Conservation (phyloP, 2,329 filamentous ascomycete species). For the Arthrinium puccinioides region DNA sequence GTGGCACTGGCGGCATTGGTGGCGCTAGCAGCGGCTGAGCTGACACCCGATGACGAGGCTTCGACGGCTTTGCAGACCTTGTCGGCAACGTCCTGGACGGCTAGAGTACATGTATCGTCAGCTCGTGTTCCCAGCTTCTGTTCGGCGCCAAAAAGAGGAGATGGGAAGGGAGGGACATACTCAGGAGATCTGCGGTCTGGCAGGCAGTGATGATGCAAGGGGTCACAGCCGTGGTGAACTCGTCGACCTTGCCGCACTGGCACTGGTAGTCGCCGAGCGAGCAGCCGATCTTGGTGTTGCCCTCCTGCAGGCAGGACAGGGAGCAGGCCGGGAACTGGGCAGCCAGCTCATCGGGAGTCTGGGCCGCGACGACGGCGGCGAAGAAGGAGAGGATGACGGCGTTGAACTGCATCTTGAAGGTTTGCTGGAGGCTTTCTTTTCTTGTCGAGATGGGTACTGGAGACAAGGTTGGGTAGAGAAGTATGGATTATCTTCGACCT, state of each 20-base stretch:
- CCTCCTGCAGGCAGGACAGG: constrained; percentile 22
- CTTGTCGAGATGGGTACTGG: no score
- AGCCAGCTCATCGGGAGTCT: constrained; percentile 10
- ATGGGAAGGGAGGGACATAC: constrained; percentile 14
- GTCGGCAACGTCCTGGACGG: constrained; percentile 7
- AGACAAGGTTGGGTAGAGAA: no score
- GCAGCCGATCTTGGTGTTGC: constrained; percentile 21
- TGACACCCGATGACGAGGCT: background rate
- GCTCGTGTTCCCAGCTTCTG: background rate
- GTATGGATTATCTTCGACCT: no score
- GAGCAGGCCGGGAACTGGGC: constrained; percentile 26
- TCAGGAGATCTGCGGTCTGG: constrained; percentile 20
- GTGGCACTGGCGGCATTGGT: constrained; percentile 7
- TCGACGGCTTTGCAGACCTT: constrained; percentile 10
- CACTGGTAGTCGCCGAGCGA: constrained; percentile 22
- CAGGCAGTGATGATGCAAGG: constrained; percentile 28
- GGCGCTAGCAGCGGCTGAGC: constrained; percentile 4
- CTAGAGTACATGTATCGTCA: constrained; percentile 6
- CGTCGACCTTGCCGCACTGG: constrained; percentile 24
- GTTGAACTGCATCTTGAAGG: constrained; percentile 13
- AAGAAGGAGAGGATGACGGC: constrained; percentile 11
- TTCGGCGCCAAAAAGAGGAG: background rate
- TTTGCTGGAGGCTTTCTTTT: background rate
- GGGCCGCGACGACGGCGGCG: constrained; percentile 9
- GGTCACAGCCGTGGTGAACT: constrained; percentile 21